Conservation (phyloP, 352 stramenopile genomes). For the Phytophthora pinifolia region DNA sequence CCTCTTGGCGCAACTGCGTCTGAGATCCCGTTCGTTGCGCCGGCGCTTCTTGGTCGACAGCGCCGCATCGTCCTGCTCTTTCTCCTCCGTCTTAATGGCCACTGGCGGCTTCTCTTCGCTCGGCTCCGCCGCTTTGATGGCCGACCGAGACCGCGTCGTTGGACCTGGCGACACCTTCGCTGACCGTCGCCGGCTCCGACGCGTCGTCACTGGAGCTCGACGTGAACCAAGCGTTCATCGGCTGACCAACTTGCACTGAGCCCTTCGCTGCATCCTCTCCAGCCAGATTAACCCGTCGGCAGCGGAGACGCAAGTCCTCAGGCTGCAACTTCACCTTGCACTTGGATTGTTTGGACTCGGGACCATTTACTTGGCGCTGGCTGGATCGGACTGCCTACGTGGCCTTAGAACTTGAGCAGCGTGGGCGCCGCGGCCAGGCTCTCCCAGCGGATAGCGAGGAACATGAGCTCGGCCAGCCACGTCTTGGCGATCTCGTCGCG, state of each 20-base stretch:
- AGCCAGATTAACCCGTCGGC: too few relatives aligned
- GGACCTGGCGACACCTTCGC: too few relatives aligned
- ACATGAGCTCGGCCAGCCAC: constrained; percentile 62
- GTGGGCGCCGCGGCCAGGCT: constrained; percentile 42
- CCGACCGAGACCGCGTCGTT: too few relatives aligned
- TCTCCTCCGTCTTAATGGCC: not conserved
- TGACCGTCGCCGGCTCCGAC: too few relatives aligned
- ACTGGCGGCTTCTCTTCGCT: constrained; percentile 3
- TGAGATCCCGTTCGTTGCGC: constrained; percentile 62
- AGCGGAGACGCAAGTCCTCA: too few relatives aligned
- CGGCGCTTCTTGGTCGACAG: constrained; percentile 25
- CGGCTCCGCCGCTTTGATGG: constrained; percentile 11
- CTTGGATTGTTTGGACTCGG: not conserved
- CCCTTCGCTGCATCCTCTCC: too few relatives aligned
- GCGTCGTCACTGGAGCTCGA: too few relatives aligned
- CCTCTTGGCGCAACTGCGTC: constrained; percentile 43
- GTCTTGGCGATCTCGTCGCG: constrained; percentile 43
- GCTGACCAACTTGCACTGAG: too few relatives aligned
- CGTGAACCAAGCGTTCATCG: too few relatives aligned
- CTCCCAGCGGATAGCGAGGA: constrained; percentile 63
- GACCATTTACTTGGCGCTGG: too few relatives aligned
- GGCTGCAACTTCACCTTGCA: constrained; percentile 9
- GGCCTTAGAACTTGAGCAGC: constrained; percentile 35
- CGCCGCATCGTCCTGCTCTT: not conserved
- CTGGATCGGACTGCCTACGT: too few relatives aligned